These are phyloP conservation scores for Neonectria neomacrospora DNA, from an alignment of 2,329 filamentous ascomycete species.

Conservation along the genomic window DNA sequence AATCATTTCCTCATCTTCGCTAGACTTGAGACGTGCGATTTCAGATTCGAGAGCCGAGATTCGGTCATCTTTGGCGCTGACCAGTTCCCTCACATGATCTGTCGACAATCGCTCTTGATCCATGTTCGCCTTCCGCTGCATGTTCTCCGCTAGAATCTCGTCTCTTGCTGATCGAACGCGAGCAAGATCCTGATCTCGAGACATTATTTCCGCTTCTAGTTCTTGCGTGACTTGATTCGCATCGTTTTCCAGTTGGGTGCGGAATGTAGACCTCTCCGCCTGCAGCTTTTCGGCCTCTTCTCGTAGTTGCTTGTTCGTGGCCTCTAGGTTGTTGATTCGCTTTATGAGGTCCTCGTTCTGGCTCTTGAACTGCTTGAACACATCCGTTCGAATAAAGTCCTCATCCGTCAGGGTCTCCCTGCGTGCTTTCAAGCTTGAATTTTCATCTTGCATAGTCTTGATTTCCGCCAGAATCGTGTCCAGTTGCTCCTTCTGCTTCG, in stretches of 20 bases:
- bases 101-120: slow-evolving; percentile 78
- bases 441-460: slow-evolving; percentile 77
- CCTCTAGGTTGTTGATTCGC: slow-evolving; percentile 90
- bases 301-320: slow-evolving; percentile 83
- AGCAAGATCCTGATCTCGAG: slow-evolving; percentile 85
- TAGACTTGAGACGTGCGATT: slow-evolving; percentile 73
- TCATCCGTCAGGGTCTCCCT: slow-evolving; percentile 85
- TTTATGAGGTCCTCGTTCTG: slow-evolving; percentile 95
- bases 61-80: slow-evolving; percentile 80
- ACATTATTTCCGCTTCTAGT: slow-evolving; percentile 82
- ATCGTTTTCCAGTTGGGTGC: slow-evolving; percentile 84
- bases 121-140: slow-evolving; percentile 80
- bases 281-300: slow-evolving; percentile 88
- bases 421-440: slow-evolving; percentile 76
- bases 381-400: slow-evolving; percentile 90
- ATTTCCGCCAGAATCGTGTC: slow-evolving; percentile 83
- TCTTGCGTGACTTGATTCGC: slow-evolving; percentile 77
- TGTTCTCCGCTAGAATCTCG: slow-evolving; percentile 84
- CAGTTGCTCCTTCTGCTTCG: slow-evolving; percentile 89
- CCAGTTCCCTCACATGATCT: slow-evolving; percentile 82
- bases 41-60: slow-evolving; percentile 87
- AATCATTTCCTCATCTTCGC: slow-evolving; percentile 59
- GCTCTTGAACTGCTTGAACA: slow-evolving; percentile 90
- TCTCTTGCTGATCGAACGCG: slow-evolving; percentile 87
- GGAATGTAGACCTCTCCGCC: slow-evolving; percentile 84